Evolutionary conservation across 192 early-diverging fungal genomes (phyloP), one percentile per base, ranked within the genome.

Genomic region (Rhizophagus sp.): DNA sequence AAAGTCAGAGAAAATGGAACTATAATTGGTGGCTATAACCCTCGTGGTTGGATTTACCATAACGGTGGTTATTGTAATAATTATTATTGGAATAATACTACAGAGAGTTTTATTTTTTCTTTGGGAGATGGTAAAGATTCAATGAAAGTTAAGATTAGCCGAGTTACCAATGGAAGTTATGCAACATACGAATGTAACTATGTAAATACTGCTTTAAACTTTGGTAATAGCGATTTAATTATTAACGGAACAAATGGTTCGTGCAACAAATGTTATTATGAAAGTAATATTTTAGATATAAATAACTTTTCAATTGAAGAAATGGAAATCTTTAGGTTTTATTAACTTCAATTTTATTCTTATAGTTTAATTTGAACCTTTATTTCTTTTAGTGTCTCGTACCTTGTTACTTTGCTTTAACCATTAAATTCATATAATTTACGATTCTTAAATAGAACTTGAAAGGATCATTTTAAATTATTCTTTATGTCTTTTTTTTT

Each of bases 151-250:
- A 30, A 8, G 4, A 19, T 68, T 34, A 36, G 66, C 2, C 66
- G 66, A 19, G 13, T 68, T 15, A 7, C 1, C 15, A 8, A 19
- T 69, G 0, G 3, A 0, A 19, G 19, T 22, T 17, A 1, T 69
- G 27, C 17, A 1, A 34, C 7, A 36, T 36, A 9, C 4, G 17
- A 36, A 41, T 30, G 15, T 7, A 36, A 5, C 1, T 22, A 30
- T 0, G 9, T 4, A 19, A 34, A 57, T 57, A 57, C 22, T 2
- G 17, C 52, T 19, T 30, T 65, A 27, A 36, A 69, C 12, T 69
- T 69, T 69, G 67, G 67, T 34, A 22, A 69, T 69, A 34, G 33
- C 4, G 67, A 69, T 69, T 69, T 69, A 8, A 13, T 36, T 34
- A 34, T 39, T 36, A 36, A 69, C 4, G 67, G 67, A 1, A 41